These are phyloP conservation scores for Candida multigemmis DNA, from an alignment of 805 yeast genomes.

Conservation along the genomic window DNA sequence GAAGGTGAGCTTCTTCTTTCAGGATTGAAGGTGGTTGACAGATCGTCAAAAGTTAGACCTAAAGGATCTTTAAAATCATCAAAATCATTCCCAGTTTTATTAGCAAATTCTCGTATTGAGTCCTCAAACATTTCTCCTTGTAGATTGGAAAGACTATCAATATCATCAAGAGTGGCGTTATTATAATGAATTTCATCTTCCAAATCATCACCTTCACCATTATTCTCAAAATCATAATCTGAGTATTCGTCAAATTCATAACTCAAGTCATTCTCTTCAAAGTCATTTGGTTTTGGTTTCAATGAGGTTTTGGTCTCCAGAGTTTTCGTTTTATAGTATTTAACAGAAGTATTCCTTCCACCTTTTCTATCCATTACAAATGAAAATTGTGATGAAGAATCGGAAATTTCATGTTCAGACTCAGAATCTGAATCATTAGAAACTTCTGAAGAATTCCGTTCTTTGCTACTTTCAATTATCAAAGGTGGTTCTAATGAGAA, in stretches of 20 bases:
- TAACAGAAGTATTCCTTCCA: constrained; percentile 35
- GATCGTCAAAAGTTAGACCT: constrained; percentile 4
- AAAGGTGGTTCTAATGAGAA: background rate
- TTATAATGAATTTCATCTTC: constrained; percentile 13
- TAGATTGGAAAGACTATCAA: too few relatives aligned
- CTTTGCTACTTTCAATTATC: constrained; percentile 1
- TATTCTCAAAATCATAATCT: constrained; percentile 35
- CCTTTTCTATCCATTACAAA: constrained; percentile 30
- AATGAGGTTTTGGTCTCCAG: too few relatives aligned
- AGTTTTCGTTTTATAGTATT: constrained; percentile 28
- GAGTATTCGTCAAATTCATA: constrained; percentile 22
- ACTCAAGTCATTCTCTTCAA: constrained; percentile 18
- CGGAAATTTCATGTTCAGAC: constrained; percentile 8
- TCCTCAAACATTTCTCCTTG: too few relatives aligned
- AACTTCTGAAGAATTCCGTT: constrained; percentile 2
- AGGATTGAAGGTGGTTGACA: too few relatives aligned
- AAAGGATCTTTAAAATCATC: constrained; percentile 1
- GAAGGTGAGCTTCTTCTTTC: too few relatives aligned
- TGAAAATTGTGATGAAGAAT: constrained; percentile 30
- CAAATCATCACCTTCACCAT: constrained; percentile 14
- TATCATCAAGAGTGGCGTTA: constrained; percentile 11
- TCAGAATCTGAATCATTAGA: too few relatives aligned
- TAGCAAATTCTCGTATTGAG: too few relatives aligned
- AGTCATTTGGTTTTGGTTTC: constrained; percentile 8
- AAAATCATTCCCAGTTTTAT: too few relatives aligned